Evolutionary conservation across 2,329 filamentous ascomycete genomes (phyloP).

Genomic region (Coleophoma eucalyptorum): DNA sequence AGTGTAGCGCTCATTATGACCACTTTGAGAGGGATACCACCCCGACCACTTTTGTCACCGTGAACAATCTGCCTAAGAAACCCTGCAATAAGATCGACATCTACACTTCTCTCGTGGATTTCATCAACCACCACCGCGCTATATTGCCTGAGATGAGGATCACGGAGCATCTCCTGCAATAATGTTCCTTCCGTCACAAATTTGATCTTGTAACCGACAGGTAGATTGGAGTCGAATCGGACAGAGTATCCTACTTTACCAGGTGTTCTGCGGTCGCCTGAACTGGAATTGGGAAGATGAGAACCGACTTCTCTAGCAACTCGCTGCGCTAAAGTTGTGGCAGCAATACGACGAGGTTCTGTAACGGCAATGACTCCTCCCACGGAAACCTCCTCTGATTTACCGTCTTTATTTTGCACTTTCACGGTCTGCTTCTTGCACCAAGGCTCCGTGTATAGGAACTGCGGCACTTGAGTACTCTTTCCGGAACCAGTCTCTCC

Average conservation of each 20-base stretch:
- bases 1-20: slow-evolving; percentile 97
- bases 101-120: slow-evolving; percentile 92
- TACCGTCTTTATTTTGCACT: slow-evolving; percentile 30
- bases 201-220: slow-evolving; percentile 82
- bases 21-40: slow-evolving; percentile 76
- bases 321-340: slow-evolving; percentile 82
- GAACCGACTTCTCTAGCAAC: slow-evolving; percentile 81
- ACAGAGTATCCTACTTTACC: slow-evolving; percentile 85
- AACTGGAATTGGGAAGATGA: slow-evolving; percentile 54
- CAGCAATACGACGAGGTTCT: slow-evolving; percentile 88
- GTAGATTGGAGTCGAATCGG: slow-evolving; percentile 84
- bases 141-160: slow-evolving; percentile 79
- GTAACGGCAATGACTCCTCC: slow-evolving; percentile 89
- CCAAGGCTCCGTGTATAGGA: slow-evolving; percentile 76
- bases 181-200: slow-evolving; percentile 96
- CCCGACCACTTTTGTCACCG: slow-evolving; percentile 58
- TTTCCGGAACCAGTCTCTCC: slow-evolving; percentile 97
- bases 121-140: slow-evolving; percentile 92
- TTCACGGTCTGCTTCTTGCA: slow-evolving; percentile 59
- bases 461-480: slow-evolving; percentile 94
- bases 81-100: slow-evolving; percentile 86
- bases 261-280: slow-evolving; percentile 22
- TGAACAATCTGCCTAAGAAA: slow-evolving; percentile 78
- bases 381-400: slow-evolving; percentile 45
- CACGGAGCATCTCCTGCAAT: slow-evolving; percentile 85